A percentile compares a stretch with the other conserved stretches of the same genome.
Conservation (phyloP, 2,329 filamentous ascomycete genomes). For the Atkinsonella hypoxylon region DNA sequence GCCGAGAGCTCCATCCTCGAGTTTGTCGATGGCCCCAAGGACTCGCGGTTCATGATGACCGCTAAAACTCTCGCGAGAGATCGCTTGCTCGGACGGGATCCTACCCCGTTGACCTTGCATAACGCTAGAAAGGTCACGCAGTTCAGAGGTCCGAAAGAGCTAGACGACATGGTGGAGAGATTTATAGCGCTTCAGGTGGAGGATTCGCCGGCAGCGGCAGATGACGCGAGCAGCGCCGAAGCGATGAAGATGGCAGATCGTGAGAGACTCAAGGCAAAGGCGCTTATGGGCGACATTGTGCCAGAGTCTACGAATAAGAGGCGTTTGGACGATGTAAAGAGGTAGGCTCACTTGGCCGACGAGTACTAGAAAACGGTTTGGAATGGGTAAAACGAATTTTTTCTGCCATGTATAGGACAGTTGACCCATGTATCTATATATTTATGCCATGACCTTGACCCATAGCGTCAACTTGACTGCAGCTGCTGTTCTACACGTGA, state of each 20-base stretch:
- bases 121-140: constrained; percentile 84
- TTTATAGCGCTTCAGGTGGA: constrained; percentile 19
- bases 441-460: constrained; percentile 1
- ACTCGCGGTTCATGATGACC: constrained; percentile 91
- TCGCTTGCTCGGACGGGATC: constrained; percentile 37
- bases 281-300: constrained; percentile 20
- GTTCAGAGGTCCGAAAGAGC: constrained; percentile 52
- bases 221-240: constrained; percentile 10
- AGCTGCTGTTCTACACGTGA: background rate
- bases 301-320: constrained; percentile 14
- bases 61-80: constrained; percentile 68
- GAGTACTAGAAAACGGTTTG: background rate
- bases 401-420: background rate
- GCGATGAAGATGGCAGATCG: constrained; percentile 13
- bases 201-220: constrained; percentile 7
- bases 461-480: background rate
- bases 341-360: background rate
- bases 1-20: constrained; percentile 84
- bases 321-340: background rate
- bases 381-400: background rate
- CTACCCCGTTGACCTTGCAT: constrained; percentile 59
- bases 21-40: constrained; percentile 85
- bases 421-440: constrained; percentile 2
- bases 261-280: constrained; percentile 21
- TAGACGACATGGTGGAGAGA: constrained; percentile 51